phyloP scores from a whole-genome alignment of 2,329 filamentous ascomycete species.

The Colletotrichum abscissum region DNA sequence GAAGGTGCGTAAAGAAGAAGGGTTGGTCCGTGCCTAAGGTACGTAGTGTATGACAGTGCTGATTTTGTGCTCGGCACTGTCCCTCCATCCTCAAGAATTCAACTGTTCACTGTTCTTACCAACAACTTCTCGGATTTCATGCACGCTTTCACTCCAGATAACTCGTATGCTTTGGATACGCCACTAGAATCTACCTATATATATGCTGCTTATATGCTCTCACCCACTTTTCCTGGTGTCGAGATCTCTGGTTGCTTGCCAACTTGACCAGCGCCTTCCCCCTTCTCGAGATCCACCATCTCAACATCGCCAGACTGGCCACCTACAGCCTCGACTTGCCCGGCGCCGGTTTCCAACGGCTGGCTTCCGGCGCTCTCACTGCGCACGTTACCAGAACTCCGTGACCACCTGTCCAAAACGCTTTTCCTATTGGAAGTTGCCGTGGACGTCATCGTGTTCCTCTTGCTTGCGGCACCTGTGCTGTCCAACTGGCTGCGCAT shows the following conservation, averaged over 20 bases:
- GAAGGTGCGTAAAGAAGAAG: not conserved
- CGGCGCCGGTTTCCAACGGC: no score
- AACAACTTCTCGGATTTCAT: not conserved
- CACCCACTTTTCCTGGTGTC: not conserved
- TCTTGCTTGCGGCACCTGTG: not conserved
- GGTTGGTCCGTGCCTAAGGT: not conserved
- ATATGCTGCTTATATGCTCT: not conserved
- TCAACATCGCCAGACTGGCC: not conserved
- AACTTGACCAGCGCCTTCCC: not conserved
- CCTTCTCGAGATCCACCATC: conserved; percentile 28
- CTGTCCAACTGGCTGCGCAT: conserved; percentile 10
- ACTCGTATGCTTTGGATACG: no score
- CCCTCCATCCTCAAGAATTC: not conserved
- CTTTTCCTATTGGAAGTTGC: not conserved
- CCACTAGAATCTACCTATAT: not conserved
- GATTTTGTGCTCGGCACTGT: not conserved
- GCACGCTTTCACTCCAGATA: not conserved
- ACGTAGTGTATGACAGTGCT: not conserved
- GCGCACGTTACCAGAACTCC: not conserved
- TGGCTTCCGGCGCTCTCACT: not conserved
- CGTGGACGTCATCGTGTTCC: not conserved
- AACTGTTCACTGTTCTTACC: not conserved
- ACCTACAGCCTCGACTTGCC: not conserved
- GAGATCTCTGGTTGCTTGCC: not conserved
- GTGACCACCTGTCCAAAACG: not conserved